Conservation (phyloP, 2,329 filamentous ascomycete species). For the Pseudogymnoascus sp. region DNA sequence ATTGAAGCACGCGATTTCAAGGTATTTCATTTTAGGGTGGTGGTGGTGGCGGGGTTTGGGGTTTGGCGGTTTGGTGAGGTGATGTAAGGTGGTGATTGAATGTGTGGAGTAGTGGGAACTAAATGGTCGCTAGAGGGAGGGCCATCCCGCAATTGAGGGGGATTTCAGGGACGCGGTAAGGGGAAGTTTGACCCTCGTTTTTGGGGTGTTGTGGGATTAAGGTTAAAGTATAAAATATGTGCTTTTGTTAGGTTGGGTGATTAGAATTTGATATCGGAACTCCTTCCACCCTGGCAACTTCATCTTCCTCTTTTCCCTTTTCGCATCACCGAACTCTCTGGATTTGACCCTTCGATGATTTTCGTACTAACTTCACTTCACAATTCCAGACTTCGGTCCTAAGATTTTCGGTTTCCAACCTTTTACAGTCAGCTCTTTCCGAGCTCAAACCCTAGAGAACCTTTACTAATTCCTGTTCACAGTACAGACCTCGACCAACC, state of each 20-base stretch:
- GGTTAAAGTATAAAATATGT: background rate
- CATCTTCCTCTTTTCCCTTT: background rate
- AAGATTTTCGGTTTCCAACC: background rate
- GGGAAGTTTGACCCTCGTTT: background rate
- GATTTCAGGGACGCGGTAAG: background rate
- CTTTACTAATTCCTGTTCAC: background rate
- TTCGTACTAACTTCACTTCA: conserved; percentile 1
- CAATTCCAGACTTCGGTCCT: background rate
- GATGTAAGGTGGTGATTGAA: background rate
- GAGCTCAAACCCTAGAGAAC: background rate
- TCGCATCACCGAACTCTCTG: background rate
- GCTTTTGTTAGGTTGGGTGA: background rate
- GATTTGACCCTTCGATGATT: background rate
- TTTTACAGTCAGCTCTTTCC: background rate
- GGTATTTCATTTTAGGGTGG: conserved; percentile 9
- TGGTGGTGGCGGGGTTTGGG: background rate
- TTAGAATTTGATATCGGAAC: background rate
- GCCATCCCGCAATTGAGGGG: background rate
- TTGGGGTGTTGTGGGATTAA: background rate
- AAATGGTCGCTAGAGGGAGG: background rate
- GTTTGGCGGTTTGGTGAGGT: background rate
- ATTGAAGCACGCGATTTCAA: conserved; percentile 46
- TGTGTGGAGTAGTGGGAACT: background rate
- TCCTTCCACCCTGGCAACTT: background rate
- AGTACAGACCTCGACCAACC: background rate